Percentiles rank a stretch among this genome's conserved stretches.
These are phyloP conservation scores for Phytophthora aleatoria DNA, from an alignment of 352 stramenopile genomes.

Conservation along the genomic window DNA sequence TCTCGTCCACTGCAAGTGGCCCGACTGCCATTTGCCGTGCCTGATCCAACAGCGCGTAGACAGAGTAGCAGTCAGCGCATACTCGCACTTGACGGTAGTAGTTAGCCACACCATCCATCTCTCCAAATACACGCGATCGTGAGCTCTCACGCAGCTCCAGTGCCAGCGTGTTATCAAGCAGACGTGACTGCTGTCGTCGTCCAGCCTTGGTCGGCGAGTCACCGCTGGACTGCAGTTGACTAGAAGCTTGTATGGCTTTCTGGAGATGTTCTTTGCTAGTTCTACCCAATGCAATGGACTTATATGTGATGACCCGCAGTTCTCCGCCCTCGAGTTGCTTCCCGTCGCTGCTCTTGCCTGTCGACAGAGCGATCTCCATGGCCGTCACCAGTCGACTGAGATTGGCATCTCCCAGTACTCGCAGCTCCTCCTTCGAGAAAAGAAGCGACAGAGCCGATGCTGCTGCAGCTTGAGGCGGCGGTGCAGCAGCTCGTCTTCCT, in stretches of 20 bases:
- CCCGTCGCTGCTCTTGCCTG: slow-evolving; percentile 16
- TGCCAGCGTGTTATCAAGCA: slow-evolving; percentile 55
- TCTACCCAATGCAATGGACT: slow-evolving; percentile 78
- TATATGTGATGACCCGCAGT: slow-evolving; percentile 71
- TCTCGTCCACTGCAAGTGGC: slow-evolving; percentile 10
- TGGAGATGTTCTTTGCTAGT: slow-evolving; percentile 56
- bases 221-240: slow-evolving; percentile 3
- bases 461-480: slow-evolving; percentile 24
- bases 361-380: slow-evolving; percentile 41
- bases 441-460: slow-evolving; percentile 53
- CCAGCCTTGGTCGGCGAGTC: slow-evolving; percentile 14
- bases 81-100: slow-evolving; percentile 88
- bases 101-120: slow-evolving; percentile 66
- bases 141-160: slow-evolving; percentile 60
- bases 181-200: slow-evolving; percentile 31
- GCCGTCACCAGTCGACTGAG: slow-evolving; percentile 43
- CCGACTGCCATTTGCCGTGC: slow-evolving; percentile 48
- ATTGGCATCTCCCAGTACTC: slow-evolving; percentile 42
- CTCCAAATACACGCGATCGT: slow-evolving; percentile 52
- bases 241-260: slow-evolving; percentile 12
- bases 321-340: slow-evolving; percentile 22
- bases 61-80: slow-evolving; percentile 82
- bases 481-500: slow-evolving; percentile 16
- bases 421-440: slow-evolving; percentile 53
- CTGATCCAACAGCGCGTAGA: slow-evolving; percentile 88